Conservation (phyloP, 352 stramenopile genomes). For the Pythium chondricola region DNA sequence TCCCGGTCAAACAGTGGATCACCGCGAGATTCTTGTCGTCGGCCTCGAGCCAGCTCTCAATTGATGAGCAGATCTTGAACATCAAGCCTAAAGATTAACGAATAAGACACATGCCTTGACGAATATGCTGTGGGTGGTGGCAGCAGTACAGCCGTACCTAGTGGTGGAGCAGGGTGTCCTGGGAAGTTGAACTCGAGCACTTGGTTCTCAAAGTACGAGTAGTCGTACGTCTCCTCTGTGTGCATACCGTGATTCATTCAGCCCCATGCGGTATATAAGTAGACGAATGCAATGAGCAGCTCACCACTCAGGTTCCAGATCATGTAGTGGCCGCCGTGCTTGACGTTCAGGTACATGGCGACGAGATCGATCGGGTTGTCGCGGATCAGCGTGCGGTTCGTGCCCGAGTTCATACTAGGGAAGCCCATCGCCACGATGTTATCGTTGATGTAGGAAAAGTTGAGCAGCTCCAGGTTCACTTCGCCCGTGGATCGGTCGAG, state of each 20-base stretch:
- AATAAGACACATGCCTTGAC: too few relatives aligned
- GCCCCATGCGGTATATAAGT: not conserved
- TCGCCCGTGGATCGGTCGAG: slow-evolving; percentile 72
- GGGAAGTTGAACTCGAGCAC: slow-evolving; percentile 97
- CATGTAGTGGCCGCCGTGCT: slow-evolving; percentile 95
- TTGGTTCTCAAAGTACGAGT: slow-evolving; percentile 93
- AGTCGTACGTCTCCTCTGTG: slow-evolving; percentile 95
- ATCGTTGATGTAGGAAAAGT: slow-evolving; percentile 89
- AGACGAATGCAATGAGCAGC: not conserved
- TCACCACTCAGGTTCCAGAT: slow-evolving; percentile 95
- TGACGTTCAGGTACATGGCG: slow-evolving; percentile 90
- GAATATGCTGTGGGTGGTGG: too few relatives aligned
- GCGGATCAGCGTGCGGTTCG: slow-evolving; percentile 66
- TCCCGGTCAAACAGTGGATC: slow-evolving; percentile 96
- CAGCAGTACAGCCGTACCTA: slow-evolving; percentile 58
- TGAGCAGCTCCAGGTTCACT: slow-evolving; percentile 83
- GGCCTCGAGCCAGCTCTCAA: slow-evolving; percentile 96
- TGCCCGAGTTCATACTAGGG: slow-evolving; percentile 79
- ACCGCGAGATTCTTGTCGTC: slow-evolving; percentile 94
- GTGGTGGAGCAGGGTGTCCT: slow-evolving; percentile 91
- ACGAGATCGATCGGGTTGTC: slow-evolving; percentile 91
- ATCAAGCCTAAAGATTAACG: slow-evolving; percentile 89
- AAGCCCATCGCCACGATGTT: slow-evolving; percentile 90
- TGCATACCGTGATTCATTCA: not conserved
- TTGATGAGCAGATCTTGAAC: slow-evolving; percentile 96